phyloP scores from a whole-genome alignment of 2,329 filamentous ascomycete species.

The Talaromyces sp. region DNA sequence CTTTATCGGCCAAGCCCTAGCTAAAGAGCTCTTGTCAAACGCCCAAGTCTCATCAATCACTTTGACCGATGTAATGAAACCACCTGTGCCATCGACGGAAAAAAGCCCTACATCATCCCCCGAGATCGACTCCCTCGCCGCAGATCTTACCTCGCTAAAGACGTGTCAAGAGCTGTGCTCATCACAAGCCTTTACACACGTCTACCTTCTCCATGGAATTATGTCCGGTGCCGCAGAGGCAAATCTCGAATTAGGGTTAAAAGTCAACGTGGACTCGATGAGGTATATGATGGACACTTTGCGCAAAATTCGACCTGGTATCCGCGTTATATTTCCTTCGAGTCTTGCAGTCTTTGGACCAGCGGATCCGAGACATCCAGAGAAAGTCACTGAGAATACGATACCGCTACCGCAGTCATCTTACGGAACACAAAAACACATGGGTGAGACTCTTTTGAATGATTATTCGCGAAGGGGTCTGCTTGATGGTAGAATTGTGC shows the following conservation, averaged over 20 bases:
- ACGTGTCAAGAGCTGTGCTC: constrained; percentile 7
- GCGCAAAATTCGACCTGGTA: constrained; percentile 1
- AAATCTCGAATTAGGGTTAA: constrained; percentile 7
- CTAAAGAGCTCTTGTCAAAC: constrained; percentile 1
- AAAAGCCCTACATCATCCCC: not conserved
- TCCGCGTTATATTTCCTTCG: constrained; percentile 12
- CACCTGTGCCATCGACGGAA: not conserved
- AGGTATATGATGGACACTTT: constrained; percentile 7
- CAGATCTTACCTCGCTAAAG: constrained; percentile 1
- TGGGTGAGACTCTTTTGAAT: constrained; percentile 5
- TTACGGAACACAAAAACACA: constrained; percentile 5
- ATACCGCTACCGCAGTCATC: constrained; percentile 12
- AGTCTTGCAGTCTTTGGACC: constrained; percentile 11
- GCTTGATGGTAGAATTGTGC: constrained; percentile 8
- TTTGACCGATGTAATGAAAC: not conserved
- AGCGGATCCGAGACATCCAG: not conserved
- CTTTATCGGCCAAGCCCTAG: constrained; percentile 11
- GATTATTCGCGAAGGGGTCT: constrained; percentile 3
- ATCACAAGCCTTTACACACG: not conserved
- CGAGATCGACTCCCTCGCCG: not conserved
- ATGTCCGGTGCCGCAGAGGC: constrained; percentile 12
- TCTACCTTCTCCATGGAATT: constrained; percentile 10
- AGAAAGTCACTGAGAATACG: constrained; percentile 4
- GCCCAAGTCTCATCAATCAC: constrained; percentile 9
- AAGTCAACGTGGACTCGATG: constrained; percentile 12